Base-by-base conservation (phyloP, 2,329 filamentous ascomycete genomes). In the Cercospora zeina region DNA sequence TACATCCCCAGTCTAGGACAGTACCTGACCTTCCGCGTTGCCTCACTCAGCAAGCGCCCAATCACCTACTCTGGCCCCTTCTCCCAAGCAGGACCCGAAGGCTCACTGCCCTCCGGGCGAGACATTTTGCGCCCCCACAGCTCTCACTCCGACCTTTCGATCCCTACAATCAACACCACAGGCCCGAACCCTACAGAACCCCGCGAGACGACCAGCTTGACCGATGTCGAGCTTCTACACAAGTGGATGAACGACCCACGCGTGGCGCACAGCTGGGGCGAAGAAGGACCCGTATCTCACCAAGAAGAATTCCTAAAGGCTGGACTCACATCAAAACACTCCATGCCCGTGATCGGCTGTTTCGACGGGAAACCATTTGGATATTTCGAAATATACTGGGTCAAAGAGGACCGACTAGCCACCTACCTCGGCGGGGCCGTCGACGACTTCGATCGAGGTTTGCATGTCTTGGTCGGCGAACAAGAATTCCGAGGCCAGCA, bases 331-430 rank as follows among this genome's bases (percentile, higher is more conserved):
- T 87, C 83, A 19, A 81, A 82, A 16, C 89, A 97, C 76, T 91
- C 88, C 8, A 96, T 97, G 75, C 95, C 95, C 0, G 91, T 88
- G 0, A 93, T 97, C 64, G 95, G 90, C 0, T 88, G 92, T 73
- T 99, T 93, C 90, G 91, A 97, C 69, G 93, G 91, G 10, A 89
- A 93, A 63, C 93, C 93, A 0, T 99, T 97, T 77, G 95, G 92
- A 0, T 99, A 96, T 74, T 97, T 99, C 73, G 95, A 99, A 79
- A 84, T 99, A 34, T 99, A 99, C 78, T 99, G 95, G 93, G 91
- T 95, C 3, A 96, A 96, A 72, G 95, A 99, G 74, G 95, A 97
- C 72, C 79, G 81, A 0, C 75, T 99, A 0, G 91, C 90, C 0
- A 83, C 82, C 53, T 82, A 91, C 66, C 76, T 96, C 3, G 87